These are phyloP conservation scores for Fusarium denticulatum DNA, from an alignment of 2,329 filamentous ascomycete genomes.

Conservation along the genomic window DNA sequence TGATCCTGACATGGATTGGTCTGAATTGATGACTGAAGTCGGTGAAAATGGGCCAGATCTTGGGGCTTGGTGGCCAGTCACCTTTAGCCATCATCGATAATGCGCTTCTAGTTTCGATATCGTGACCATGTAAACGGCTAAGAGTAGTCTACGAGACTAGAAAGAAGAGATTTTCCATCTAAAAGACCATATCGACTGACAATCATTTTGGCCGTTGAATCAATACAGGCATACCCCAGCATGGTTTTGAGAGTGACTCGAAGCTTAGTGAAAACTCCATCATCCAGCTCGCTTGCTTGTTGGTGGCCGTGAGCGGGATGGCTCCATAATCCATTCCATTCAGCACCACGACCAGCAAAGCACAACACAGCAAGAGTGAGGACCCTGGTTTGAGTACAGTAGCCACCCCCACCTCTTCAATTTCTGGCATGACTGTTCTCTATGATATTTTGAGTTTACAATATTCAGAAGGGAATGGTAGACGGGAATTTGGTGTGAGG, in stretches of 20 bases:
- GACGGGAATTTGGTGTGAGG: background rate
- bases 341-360: slow-evolving; percentile 27
- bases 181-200: slow-evolving; percentile 4
- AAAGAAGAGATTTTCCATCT: slow-evolving; percentile 16
- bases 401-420: slow-evolving; percentile 28
- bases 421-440: slow-evolving; percentile 24
- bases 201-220: slow-evolving; percentile 19
- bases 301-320: slow-evolving; percentile 25
- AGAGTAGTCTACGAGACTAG: slow-evolving; percentile 1
- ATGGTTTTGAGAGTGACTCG: slow-evolving; percentile 6
- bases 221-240: slow-evolving; percentile 35
- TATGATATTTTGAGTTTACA: slow-evolving; percentile 1
- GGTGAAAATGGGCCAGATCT: background rate
- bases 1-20: background rate
- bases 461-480: background rate
- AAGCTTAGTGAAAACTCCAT: slow-evolving; percentile 32
- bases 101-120: background rate
- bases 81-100: background rate
- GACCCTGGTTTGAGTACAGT: slow-evolving; percentile 13
- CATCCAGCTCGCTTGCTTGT: slow-evolving; percentile 31
- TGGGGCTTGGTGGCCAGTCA: background rate
- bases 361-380: slow-evolving; percentile 23
- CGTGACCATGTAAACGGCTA: background rate
- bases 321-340: slow-evolving; percentile 29
- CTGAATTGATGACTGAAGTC: background rate